These are phyloP conservation scores for Euphorbia lathyris DNA, from an alignment of 345 rosid species.

Conservation along the genomic window DNA sequence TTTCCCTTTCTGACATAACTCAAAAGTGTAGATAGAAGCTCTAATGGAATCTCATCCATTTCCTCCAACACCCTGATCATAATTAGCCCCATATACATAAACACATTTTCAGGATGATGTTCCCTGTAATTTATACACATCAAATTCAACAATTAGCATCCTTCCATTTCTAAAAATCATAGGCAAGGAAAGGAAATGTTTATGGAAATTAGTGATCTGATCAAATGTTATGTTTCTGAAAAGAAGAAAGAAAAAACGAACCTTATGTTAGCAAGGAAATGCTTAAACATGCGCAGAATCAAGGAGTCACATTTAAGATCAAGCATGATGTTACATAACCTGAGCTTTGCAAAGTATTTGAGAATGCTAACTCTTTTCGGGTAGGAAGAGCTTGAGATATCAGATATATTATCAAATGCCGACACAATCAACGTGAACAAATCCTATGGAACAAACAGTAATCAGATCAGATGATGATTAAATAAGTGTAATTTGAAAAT, in stretches of 20 bases:
- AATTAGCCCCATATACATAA: slow-evolving; percentile 14
- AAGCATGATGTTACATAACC: slow-evolving; percentile 14
- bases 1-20: slow-evolving; percentile 3
- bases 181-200: too few relatives aligned
- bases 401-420: slow-evolving; percentile 39
- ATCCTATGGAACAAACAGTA: slow-evolving; percentile 41
- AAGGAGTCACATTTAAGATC: slow-evolving; percentile 19
- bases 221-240: too few relatives aligned
- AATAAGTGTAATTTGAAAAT: neutral
- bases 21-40: slow-evolving; percentile 12
- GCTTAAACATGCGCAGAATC: slow-evolving; percentile 20
- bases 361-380: slow-evolving; percentile 9
- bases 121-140: slow-evolving; percentile 12
- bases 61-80: slow-evolving; percentile 21
- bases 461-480: too few relatives aligned
- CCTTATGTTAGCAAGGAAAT: slow-evolving; percentile 19
- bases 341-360: slow-evolving; percentile 8
- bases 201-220: too few relatives aligned
- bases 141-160: neutral
- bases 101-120: slow-evolving; percentile 18
- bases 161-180: neutral
- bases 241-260: neutral
- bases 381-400: slow-evolving; percentile 7
- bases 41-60: slow-evolving; percentile 10
- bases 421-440: slow-evolving; percentile 45